These are phyloP conservation scores for Auriculariales sp. DNA, from an alignment of 768 basidiomycete species.

Conservation along the genomic window DNA sequence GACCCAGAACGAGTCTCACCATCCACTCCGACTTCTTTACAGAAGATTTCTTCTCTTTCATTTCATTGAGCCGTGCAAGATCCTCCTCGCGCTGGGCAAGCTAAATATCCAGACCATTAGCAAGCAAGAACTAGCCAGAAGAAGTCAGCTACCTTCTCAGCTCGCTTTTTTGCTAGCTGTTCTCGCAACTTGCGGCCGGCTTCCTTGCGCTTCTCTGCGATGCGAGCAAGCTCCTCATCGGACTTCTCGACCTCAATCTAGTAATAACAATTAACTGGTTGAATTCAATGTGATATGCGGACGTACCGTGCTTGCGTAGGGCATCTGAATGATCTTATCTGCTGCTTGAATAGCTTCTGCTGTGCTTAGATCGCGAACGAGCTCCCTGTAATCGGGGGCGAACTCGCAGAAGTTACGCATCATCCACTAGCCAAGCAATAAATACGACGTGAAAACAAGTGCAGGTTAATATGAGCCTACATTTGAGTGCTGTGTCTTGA, in stretches of 20 bases:
- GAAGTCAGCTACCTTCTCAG: slow-evolving; percentile 54
- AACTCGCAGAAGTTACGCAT: slow-evolving; percentile 77
- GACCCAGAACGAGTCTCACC: slow-evolving; percentile 22
- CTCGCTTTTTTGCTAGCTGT: slow-evolving; percentile 68
- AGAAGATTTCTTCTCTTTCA: slow-evolving; percentile 46
- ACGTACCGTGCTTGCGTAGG: slow-evolving; percentile 37
- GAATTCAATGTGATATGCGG: neutral
- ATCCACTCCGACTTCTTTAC: slow-evolving; percentile 65
- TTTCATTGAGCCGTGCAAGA: slow-evolving; percentile 42
- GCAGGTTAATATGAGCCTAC: slow-evolving; percentile 28
- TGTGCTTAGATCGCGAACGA: slow-evolving; percentile 52
- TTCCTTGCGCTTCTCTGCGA: slow-evolving; percentile 69
- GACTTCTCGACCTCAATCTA: slow-evolving; percentile 64
- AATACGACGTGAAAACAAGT: neutral
- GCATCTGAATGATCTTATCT: slow-evolving; percentile 78
- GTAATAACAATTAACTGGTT: neutral
- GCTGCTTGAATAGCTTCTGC: slow-evolving; percentile 47
- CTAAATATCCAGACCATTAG: slow-evolving; percentile 20
- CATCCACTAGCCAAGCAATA: slow-evolving; percentile 55
- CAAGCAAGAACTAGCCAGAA: neutral
- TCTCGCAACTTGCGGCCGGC: slow-evolving; percentile 84
- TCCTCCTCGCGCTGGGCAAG: slow-evolving; percentile 65
- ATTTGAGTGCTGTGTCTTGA: slow-evolving; percentile 61
- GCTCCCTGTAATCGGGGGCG: slow-evolving; percentile 55
- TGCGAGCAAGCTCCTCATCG: slow-evolving; percentile 72